phyloP scores from a whole-genome alignment of 352 stramenopile species.

The Hyaloperonospora brassicae region DNA sequence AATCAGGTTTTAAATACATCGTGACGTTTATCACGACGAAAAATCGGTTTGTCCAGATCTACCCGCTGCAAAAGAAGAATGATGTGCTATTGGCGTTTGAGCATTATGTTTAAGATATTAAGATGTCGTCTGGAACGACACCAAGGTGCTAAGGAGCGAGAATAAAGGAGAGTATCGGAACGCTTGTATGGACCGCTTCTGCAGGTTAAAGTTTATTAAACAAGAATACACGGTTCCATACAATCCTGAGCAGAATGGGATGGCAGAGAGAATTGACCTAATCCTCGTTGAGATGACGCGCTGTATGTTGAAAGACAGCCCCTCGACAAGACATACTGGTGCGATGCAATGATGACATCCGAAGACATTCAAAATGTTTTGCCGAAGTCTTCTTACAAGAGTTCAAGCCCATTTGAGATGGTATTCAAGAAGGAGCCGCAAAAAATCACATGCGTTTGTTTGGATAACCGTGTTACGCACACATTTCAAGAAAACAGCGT shows the following conservation, averaged over 20 bases:
- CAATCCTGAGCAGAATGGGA: neutral
- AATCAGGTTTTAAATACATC: neutral
- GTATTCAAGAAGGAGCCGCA: neutral
- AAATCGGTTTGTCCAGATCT: neutral
- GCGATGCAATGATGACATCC: neutral
- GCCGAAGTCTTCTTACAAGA: neutral
- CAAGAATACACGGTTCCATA: neutral
- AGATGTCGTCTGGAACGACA: neutral
- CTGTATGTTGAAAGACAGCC: conserved; percentile 1
- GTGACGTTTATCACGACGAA: conserved; percentile 4
- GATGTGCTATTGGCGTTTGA: neutral
- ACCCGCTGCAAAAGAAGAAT: neutral
- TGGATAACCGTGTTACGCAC: neutral
- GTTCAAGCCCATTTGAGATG: neutral
- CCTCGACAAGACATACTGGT: conserved; percentile 1
- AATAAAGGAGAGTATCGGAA: neutral
- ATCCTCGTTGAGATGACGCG: conserved; percentile 1
- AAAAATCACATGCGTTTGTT: neutral
- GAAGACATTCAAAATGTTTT: neutral
- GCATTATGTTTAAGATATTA: neutral
- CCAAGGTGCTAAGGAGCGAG: neutral
- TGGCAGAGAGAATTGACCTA: neutral
- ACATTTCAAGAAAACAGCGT: neutral
- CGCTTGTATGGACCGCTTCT: neutral
- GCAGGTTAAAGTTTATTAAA: neutral